These are phyloP conservation scores for Musa schizocarpa DNA, from an alignment of 176 grass and related monocot species.

Conservation along the genomic window DNA sequence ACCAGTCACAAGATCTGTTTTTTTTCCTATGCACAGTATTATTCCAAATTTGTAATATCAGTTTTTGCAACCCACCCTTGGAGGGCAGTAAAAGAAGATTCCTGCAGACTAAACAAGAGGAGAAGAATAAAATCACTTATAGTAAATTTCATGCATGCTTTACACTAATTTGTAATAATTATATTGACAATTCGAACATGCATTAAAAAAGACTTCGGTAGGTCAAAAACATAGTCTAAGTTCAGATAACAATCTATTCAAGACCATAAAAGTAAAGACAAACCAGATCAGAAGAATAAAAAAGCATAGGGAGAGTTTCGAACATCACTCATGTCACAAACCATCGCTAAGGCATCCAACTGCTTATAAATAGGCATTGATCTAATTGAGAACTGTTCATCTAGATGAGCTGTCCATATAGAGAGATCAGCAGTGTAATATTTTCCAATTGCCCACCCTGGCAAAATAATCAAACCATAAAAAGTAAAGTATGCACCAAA, in stretches of 20 bases:
- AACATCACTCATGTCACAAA: conserved; percentile 89
- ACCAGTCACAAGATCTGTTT: conserved; percentile 75
- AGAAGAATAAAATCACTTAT: not conserved
- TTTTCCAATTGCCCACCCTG: conserved; percentile 89
- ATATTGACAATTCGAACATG: not conserved
- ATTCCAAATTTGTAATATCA: conserved; percentile 86
- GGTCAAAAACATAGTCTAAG: not conserved
- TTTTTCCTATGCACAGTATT: conserved; percentile 87
- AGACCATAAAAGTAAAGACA: not conserved
- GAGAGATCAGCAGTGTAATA: conserved; percentile 88
- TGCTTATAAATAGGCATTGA: conserved; percentile 41
- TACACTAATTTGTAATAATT: not conserved
- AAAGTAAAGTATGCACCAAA: not conserved
- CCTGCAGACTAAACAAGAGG: conserved; percentile 39
- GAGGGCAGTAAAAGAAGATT: conserved; percentile 58
- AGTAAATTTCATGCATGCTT: not conserved
- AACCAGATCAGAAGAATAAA: not conserved
- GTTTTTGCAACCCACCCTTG: conserved; percentile 58
- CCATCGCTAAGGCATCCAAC: conserved; percentile 69
- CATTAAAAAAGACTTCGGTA: not conserved
- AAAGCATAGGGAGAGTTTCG: not conserved
- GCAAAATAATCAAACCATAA: conserved; percentile 18
- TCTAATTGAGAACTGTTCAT: conserved; percentile 60
- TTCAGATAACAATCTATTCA: not conserved
- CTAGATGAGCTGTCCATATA: conserved; percentile 64